phyloP scores from a whole-genome alignment of 805 yeast species.

The Saccharomycopsis lassenensis region DNA sequence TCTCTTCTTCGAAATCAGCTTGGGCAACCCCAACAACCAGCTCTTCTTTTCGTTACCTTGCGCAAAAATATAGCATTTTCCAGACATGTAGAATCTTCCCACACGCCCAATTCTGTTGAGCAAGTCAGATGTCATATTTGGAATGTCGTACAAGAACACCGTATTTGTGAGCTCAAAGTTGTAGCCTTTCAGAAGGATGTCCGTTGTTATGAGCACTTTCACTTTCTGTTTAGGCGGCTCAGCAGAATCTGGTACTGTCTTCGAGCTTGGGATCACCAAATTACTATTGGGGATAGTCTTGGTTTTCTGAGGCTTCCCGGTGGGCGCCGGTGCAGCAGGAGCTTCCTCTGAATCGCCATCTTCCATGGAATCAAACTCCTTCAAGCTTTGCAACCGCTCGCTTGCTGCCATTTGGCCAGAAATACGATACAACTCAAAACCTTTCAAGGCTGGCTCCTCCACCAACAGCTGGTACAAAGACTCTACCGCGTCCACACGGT shows the following conservation, averaged over 20 bases:
- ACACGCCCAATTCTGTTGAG: constrained; percentile 92
- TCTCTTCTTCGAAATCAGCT: too few species aligned
- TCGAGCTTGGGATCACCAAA: constrained; percentile 6
- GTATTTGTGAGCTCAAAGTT: constrained; percentile 77
- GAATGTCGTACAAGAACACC: constrained; percentile 76
- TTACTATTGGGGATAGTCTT: constrained; percentile 12
- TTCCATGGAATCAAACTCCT: constrained; percentile 5
- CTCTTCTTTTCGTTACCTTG: constrained; percentile 55
- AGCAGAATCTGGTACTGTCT: constrained; percentile 21
- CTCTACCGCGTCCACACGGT: constrained; percentile 53
- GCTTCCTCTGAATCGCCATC: constrained; percentile 6
- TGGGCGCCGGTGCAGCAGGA: constrained; percentile 8
- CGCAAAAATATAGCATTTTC: constrained; percentile 75
- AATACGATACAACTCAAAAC: constrained; percentile 52
- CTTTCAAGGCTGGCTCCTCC: constrained; percentile 23
- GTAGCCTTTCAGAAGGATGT: constrained; percentile 80
- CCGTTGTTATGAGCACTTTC: constrained; percentile 78
- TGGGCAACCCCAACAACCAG: constrained; percentile 76
- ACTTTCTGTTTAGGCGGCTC: constrained; percentile 21
- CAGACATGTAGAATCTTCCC: constrained; percentile 82
- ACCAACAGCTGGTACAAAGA: constrained; percentile 44
- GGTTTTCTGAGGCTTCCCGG: neutral
- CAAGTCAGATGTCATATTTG: constrained; percentile 73
- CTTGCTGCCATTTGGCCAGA: constrained; percentile 55
- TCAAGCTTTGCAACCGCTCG: constrained; percentile 35